These are phyloP conservation scores for Pseudopithomyces chartarum DNA, from an alignment of 2,329 filamentous ascomycete genomes.

Conservation along the genomic window DNA sequence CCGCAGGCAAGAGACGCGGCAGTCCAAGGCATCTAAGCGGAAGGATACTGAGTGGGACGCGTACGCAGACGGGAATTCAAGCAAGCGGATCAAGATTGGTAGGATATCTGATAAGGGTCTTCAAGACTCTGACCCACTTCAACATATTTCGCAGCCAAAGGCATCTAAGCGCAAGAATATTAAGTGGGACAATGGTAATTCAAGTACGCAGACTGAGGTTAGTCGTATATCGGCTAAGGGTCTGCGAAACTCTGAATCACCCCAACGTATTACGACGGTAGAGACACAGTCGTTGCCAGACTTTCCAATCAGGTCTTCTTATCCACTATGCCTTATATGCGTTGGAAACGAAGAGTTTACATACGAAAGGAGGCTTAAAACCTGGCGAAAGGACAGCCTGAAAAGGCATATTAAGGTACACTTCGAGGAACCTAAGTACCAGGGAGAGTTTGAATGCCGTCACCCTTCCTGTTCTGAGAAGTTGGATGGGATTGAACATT, in stretches of 20 bases:
- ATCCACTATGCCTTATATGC: conserved; percentile 21
- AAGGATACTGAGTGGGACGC: not conserved
- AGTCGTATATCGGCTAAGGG: not conserved
- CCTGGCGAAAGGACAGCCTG: conserved; percentile 19
- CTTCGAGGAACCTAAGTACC: conserved; percentile 9
- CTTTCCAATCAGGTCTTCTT: conserved; percentile 5
- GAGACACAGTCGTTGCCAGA: not conserved
- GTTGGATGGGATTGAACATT: conserved; percentile 13
- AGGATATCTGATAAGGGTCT: not conserved
- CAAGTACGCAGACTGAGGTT: not conserved
- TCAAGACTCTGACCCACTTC: not conserved
- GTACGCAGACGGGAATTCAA: not conserved
- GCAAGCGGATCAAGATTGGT: not conserved
- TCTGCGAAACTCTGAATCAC: no score
- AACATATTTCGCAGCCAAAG: conserved; percentile 5
- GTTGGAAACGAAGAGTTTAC: conserved; percentile 19
- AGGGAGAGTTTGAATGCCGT: conserved; percentile 12
- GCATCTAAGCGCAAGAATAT: conserved; percentile 8
- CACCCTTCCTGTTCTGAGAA: conserved; percentile 8
- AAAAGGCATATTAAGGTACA: conserved; percentile 16
- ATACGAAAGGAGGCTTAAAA: conserved; percentile 15
- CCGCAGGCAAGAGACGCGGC: conserved; percentile 9
- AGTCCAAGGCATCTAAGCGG: conserved; percentile 9
- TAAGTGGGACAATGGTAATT: not conserved
- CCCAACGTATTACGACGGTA: not conserved